Base-by-base conservation (phyloP, 805 yeast species). In the Candida mattraensis region DNA sequence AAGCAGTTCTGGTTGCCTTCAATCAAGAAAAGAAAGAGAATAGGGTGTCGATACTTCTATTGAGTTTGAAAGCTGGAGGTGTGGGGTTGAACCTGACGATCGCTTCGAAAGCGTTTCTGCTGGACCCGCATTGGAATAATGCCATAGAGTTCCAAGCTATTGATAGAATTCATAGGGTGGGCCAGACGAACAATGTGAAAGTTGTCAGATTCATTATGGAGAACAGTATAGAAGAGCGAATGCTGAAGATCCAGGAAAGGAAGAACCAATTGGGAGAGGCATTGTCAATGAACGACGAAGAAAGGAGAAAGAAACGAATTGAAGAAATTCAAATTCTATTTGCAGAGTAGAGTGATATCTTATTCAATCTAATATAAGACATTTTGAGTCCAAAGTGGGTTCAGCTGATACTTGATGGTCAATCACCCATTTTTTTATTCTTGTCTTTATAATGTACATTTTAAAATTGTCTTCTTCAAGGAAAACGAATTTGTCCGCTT, bases 41-140 rank as follows among this genome's bases (percentile, higher is more conserved):
- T 15, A 48, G 53, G 35, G 37, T 54, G 1, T 47, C 59, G 24
- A 72, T 89, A 1, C 56, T 89, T 8, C 63, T 89, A 15, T 56
- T 89, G 13, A 83, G 95, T 6, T 63, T 88, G 44, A 89, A 87
- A 58, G 95, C 96, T 0, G 97, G 97, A 16, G 97, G 97, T 6
- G 96, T 88, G 9, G 97, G 97, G 0, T 67, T 89, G 44, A 89
- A 89, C 53, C 64, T 89, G 42, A 89, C 95, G 0, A 77, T 81
- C 33, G 95, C 97, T 0, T 82, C 86, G 0, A 71, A 76, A 22
- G 97, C 94, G 3, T 87, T 80, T 49, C 71, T 89, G 75, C 83
- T 91, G 87, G 97, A 89, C 53, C 96, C 97, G 0, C 89, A 96
- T 93, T 89, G 97, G 97, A 85, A 93, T 19, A 94, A 87, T 29